Conservation (phyloP, 2,329 filamentous ascomycete genomes). For the Apiospora phragmitis region DNA sequence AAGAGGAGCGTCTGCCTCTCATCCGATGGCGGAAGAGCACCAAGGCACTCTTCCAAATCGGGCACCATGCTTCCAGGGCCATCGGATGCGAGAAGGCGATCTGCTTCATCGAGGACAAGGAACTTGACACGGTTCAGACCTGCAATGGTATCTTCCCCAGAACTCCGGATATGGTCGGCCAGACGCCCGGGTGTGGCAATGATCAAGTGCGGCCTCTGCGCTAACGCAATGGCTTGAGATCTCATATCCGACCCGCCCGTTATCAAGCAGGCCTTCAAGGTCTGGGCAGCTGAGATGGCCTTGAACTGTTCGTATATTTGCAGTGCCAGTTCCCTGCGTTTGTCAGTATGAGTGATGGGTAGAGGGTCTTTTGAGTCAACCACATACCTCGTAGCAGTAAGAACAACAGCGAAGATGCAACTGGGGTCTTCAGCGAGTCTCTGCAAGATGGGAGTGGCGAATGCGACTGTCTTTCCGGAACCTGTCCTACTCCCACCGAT, state of each 20-base stretch:
- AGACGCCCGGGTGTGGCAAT: conserved; percentile 92
- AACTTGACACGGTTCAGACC: conserved; percentile 78
- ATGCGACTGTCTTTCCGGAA: conserved; percentile 96
- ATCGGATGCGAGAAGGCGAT: conserved; percentile 76
- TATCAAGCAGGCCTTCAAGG: conserved; percentile 83
- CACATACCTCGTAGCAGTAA: conserved; percentile 78
- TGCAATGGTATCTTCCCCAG: conserved; percentile 85
- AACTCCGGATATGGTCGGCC: conserved; percentile 89
- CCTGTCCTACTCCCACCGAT: conserved; percentile 94
- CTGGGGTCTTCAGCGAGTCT: conserved; percentile 90
- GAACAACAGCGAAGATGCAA: conserved; percentile 84
- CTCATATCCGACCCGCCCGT: conserved; percentile 94
- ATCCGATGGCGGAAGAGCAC: conserved; percentile 72
- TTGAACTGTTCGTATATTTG: conserved; percentile 97
- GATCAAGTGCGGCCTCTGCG: conserved; percentile 82
- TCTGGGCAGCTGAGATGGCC: conserved; percentile 85
- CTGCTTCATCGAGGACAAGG: conserved; percentile 94
- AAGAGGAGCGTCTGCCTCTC: conserved; percentile 93
- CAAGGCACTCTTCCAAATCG: conserved; percentile 86
- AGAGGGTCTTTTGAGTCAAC: background rate
- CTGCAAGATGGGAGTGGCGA: conserved; percentile 91
- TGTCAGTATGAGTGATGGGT: conserved; percentile 1
- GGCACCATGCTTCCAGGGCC: conserved; percentile 87
- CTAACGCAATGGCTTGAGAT: conserved; percentile 80
- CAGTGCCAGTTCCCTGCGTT: conserved; percentile 75